Percentiles rank a stretch among this genome's conserved stretches.
Evolutionary conservation across 2,329 filamentous ascomycete species (phyloP).

Genomic region (Sporothrix euskadiensis): DNA sequence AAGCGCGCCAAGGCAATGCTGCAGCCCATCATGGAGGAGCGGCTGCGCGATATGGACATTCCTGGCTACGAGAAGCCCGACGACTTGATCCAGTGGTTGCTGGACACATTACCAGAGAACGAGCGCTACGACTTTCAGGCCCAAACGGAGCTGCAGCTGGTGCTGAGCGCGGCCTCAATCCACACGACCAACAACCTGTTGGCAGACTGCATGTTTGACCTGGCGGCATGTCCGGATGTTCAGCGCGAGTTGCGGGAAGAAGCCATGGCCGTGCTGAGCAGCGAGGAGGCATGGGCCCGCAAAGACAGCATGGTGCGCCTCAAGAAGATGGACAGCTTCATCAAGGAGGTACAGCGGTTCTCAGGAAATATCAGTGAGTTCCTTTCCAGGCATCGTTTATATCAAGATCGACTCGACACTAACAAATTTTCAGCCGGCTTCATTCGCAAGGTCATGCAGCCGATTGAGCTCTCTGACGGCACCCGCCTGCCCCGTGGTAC

Average conservation of each 20-base stretch:
- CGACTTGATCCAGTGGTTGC: conserved; percentile 50
- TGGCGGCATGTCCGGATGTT: conserved; percentile 50
- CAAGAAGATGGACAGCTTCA: conserved; percentile 52
- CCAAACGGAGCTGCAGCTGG: conserved; percentile 48
- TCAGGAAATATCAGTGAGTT: conserved; percentile 47
- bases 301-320: conserved; percentile 49
- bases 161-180: conserved; percentile 48
- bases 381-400: neutral
- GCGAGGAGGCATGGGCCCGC: conserved; percentile 45
- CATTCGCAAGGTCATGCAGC: conserved; percentile 49
- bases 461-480: conserved; percentile 49
- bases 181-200: conserved; percentile 49
- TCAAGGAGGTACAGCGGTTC: conserved; percentile 47
- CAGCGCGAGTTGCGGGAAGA: conserved; percentile 53
- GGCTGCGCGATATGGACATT: conserved; percentile 45
- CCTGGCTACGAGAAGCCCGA: conserved; percentile 43
- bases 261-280: conserved; percentile 45
- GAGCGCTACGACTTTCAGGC: conserved; percentile 44
- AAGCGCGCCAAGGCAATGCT: conserved; percentile 47
- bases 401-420: neutral
- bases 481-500: conserved; percentile 47
- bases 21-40: conserved; percentile 49
- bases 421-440: conserved; percentile 42
- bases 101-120: conserved; percentile 44
- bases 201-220: conserved; percentile 53